Percentiles rank a stretch among this genome's conserved stretches.
These are phyloP conservation scores for Penicillium sp. DNA, from an alignment of 2,329 filamentous ascomycete species.

Conservation along the genomic window DNA sequence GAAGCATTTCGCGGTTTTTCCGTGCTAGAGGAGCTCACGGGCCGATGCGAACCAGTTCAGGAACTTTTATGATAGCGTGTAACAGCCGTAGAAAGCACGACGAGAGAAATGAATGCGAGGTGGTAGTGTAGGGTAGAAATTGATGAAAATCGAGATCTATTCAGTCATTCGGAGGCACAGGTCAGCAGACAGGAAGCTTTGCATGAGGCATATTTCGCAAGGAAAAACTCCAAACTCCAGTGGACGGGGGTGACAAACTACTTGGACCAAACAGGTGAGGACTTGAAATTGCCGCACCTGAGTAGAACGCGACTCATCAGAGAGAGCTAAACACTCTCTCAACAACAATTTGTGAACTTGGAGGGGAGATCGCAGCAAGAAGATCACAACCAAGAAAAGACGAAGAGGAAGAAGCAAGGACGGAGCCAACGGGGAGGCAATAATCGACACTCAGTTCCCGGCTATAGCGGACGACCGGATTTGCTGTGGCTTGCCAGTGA, in stretches of 20 bases:
- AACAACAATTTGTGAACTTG: conserved; percentile 17
- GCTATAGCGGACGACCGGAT: conserved; percentile 33
- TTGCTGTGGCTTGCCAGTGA: conserved; percentile 23
- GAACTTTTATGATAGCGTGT: conserved; percentile 17
- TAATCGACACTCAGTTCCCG: conserved; percentile 20
- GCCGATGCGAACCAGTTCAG: background rate
- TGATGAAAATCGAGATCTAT: conserved; percentile 11
- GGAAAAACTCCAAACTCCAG: conserved; percentile 25
- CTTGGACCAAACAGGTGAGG: conserved; percentile 41
- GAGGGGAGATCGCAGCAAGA: conserved; percentile 11
- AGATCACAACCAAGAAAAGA: conserved; percentile 12
- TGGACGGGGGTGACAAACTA: conserved; percentile 15
- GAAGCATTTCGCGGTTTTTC: conserved; percentile 44
- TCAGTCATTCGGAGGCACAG: conserved; percentile 5
- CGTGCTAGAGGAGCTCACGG: conserved; percentile 19
- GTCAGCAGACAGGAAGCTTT: conserved; percentile 17
- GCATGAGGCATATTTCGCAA: conserved; percentile 24
- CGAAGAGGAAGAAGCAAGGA: conserved; percentile 14
- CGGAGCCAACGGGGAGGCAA: conserved; percentile 19
- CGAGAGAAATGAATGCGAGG: background rate
- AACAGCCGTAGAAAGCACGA: conserved; percentile 6
- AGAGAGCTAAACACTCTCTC: conserved; percentile 41
- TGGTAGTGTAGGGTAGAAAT: background rate
- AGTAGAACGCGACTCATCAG: conserved; percentile 45
- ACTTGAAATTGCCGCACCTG: conserved; percentile 47